Evolutionary conservation across 192 early-diverging fungal species (phyloP).

Genomic region (Rhizophagus clarus): DNA sequence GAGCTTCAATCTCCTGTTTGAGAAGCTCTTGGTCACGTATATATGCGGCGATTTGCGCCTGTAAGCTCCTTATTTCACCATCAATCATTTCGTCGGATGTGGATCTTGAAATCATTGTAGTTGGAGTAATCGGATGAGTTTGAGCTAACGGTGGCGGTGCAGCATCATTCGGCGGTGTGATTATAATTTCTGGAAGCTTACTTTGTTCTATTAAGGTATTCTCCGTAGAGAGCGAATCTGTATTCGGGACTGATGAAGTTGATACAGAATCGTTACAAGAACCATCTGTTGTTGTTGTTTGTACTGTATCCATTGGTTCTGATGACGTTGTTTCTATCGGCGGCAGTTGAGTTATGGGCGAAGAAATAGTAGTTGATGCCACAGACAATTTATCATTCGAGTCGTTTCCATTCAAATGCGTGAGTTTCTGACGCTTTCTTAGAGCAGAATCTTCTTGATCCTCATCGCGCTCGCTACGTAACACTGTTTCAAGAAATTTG

Average conservation of each 20-base stretch:
- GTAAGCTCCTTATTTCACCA: slow-evolving; percentile 39
- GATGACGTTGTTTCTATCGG: background rate
- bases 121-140: background rate
- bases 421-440: slow-evolving; percentile 2
- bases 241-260: background rate
- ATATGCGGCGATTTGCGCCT: slow-evolving; percentile 42
- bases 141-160: background rate
- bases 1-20: slow-evolving; percentile 56
- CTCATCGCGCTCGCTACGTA: slow-evolving; percentile 47
- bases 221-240: background rate
- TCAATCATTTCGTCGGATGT: slow-evolving; percentile 34
- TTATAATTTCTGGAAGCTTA: background rate
- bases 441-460: slow-evolving; percentile 4
- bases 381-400: background rate
- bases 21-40: slow-evolving; percentile 48
- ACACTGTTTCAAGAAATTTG: slow-evolving; percentile 58
- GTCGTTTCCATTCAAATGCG: slow-evolving; percentile 4
- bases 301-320: background rate
- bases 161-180: background rate
- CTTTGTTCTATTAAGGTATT: background rate
- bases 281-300: background rate
- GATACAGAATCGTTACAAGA: background rate
- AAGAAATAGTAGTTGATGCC: background rate
- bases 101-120: background rate
- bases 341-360: background rate